Conservation (phyloP, 192 early-diverging fungal genomes). For the Chytriomyces sp. region DNA sequence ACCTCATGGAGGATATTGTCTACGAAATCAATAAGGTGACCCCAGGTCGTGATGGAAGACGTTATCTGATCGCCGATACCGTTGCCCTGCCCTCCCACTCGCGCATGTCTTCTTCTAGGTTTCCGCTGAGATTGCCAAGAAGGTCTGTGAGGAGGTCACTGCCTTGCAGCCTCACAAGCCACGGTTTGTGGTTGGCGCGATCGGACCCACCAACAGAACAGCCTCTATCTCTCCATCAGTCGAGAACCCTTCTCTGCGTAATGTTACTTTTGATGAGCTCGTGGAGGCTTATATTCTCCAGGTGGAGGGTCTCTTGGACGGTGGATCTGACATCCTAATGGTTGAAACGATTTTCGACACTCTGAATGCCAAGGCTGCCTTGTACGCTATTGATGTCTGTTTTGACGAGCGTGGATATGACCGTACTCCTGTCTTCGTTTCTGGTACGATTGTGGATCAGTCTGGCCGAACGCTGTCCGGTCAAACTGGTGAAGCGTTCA, state of each 20-base stretch:
- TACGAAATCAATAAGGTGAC: conserved; percentile 91
- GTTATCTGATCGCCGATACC: not conserved
- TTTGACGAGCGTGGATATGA: conserved; percentile 79
- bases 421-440: conserved; percentile 39
- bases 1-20: conserved; percentile 78
- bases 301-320: conserved; percentile 87
- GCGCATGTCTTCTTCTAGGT: conserved; percentile 18
- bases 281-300: conserved; percentile 92
- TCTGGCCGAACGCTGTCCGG: conserved; percentile 94
- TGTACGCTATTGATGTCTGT: conserved; percentile 87
- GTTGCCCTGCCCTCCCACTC: not conserved
- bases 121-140: conserved; percentile 80
- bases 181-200: conserved; percentile 78
- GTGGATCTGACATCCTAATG: conserved; percentile 88
- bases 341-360: conserved; percentile 99
- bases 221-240: conserved; percentile 96
- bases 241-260: conserved; percentile 92
- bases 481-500: conserved; percentile 96
- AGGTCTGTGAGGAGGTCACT: conserved; percentile 81
- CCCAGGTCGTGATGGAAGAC: not conserved
- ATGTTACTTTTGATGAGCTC: conserved; percentile 93
- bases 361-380: conserved; percentile 93
- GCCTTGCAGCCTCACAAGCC: conserved; percentile 73
- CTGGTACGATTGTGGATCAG: conserved; percentile 95
- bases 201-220: conserved; percentile 92